Conservation (phyloP, 345 rosid species). For the Raphanus raphanistrum region DNA sequence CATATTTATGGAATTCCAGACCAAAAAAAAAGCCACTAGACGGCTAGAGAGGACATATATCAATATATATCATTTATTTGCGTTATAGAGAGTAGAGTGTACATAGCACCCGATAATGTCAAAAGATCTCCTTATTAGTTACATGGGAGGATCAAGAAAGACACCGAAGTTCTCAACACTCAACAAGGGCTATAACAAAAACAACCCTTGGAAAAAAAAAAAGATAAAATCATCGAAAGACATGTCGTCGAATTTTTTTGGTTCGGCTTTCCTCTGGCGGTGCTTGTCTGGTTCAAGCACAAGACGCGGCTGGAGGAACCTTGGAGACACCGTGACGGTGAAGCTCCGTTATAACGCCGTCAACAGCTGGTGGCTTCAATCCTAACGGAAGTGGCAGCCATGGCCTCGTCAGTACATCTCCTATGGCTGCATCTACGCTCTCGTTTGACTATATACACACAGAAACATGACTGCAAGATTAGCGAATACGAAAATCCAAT, state of each 20-base stretch:
- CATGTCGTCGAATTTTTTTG: conserved; percentile 42
- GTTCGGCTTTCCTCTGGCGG: not conserved
- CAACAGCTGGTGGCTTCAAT: conserved; percentile 69
- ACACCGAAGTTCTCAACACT: conserved; percentile 21
- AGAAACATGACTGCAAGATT: conserved; percentile 5
- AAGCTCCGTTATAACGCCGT: conserved; percentile 66
- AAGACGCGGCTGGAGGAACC: conserved; percentile 55
- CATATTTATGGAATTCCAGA: not conserved
- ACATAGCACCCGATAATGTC: conserved; percentile 1
- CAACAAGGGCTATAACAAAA: conserved; percentile 39
- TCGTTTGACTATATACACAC: conserved; percentile 55
- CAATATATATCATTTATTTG: conserved; percentile 16
- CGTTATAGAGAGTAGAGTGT: conserved; percentile 23
- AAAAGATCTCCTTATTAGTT: conserved; percentile 29
- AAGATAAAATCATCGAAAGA: conserved; percentile 18
- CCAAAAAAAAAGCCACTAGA: not conserved
- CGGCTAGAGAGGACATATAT: not conserved
- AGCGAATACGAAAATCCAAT: conserved; percentile 4
- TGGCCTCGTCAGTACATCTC: conserved; percentile 77
- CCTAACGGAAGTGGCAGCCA: conserved; percentile 86
- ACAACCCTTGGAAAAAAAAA: conserved; percentile 33
- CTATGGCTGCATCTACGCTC: conserved; percentile 70
- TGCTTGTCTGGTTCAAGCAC: conserved; percentile 28
- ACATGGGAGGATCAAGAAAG: conserved; percentile 19
- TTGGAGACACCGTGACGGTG: conserved; percentile 67